Conservation (phyloP, 768 basidiomycete species). For the Termitomyces sp. region DNA sequence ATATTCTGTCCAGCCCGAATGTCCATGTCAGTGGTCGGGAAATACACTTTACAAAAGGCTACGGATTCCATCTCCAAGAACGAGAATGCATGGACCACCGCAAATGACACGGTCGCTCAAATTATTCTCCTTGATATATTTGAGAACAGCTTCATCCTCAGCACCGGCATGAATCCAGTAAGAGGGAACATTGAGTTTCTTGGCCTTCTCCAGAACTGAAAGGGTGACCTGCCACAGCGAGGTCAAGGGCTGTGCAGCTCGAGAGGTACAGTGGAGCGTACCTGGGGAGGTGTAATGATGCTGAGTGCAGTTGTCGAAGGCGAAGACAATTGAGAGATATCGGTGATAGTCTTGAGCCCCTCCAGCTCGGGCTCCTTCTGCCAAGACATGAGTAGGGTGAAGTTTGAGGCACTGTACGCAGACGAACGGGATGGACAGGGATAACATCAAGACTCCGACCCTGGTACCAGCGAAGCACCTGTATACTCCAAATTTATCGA, state of each 20-base stretch:
- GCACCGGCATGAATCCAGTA: slow-evolving; percentile 93
- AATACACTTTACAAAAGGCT: slow-evolving; percentile 20
- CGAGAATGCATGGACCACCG: slow-evolving; percentile 80
- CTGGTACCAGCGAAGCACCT: slow-evolving; percentile 81
- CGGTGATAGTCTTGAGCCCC: slow-evolving; percentile 49
- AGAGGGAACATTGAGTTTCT: slow-evolving; percentile 62
- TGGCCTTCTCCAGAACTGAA: slow-evolving; percentile 57
- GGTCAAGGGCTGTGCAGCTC: neutral
- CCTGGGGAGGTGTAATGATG: slow-evolving; percentile 75
- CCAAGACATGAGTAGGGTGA: neutral
- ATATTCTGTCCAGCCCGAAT: neutral
- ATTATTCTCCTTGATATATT: slow-evolving; percentile 61
- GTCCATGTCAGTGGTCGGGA: neutral
- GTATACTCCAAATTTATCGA: neutral
- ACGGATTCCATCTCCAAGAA: slow-evolving; percentile 60
- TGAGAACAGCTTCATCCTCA: slow-evolving; percentile 55
- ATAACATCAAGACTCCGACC: slow-evolving; percentile 50
- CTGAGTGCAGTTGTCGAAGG: slow-evolving; percentile 70
- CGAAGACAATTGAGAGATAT: slow-evolving; percentile 48
- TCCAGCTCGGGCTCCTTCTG: slow-evolving; percentile 72
- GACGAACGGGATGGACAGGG: slow-evolving; percentile 68
- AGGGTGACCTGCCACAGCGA: slow-evolving; percentile 54
- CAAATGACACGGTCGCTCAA: slow-evolving; percentile 66
- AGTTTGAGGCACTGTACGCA: neutral
- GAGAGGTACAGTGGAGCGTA: slow-evolving; percentile 18